These are phyloP conservation scores for Hemileccinum rubropunctum DNA, from an alignment of 768 basidiomycete genomes.

Conservation along the genomic window DNA sequence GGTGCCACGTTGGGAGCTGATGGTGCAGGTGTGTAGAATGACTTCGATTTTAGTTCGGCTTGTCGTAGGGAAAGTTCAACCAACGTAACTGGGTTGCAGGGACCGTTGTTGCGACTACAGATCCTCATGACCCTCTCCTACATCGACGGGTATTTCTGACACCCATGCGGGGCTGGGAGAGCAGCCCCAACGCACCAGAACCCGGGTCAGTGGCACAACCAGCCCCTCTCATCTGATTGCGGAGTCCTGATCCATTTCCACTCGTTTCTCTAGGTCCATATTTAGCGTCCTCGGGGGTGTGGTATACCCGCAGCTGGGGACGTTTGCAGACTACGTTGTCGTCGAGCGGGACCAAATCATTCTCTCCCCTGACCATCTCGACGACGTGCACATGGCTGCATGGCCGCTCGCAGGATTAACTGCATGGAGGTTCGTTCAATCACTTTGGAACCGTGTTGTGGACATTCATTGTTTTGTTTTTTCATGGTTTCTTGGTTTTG, in stretches of 20 bases:
- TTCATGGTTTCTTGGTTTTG: too few relatives aligned
- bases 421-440: conserved; percentile 66
- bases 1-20: conserved; percentile 69
- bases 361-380: conserved; percentile 61
- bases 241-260: neutral
- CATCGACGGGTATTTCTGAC: conserved; percentile 69
- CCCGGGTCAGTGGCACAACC: conserved; percentile 40
- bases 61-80: neutral
- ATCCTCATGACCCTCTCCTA: conserved; percentile 53
- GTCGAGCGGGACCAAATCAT: conserved; percentile 74
- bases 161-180: conserved; percentile 74
- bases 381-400: conserved; percentile 66
- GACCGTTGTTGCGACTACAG: conserved; percentile 55
- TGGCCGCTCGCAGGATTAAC: conserved; percentile 80
- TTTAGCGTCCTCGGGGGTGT: conserved; percentile 69
- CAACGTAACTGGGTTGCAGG: conserved; percentile 39
- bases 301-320: conserved; percentile 54
- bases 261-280: conserved; percentile 29
- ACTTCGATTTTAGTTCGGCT: neutral
- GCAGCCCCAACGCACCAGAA: conserved; percentile 63
- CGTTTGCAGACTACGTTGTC: conserved; percentile 73
- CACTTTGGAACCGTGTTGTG: neutral
- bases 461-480: neutral
- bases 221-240: neutral
- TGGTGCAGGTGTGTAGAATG: conserved; percentile 61